These are phyloP conservation scores for Myriangium duriaei DNA, from an alignment of 2,329 filamentous ascomycete genomes.

Conservation along the genomic window DNA sequence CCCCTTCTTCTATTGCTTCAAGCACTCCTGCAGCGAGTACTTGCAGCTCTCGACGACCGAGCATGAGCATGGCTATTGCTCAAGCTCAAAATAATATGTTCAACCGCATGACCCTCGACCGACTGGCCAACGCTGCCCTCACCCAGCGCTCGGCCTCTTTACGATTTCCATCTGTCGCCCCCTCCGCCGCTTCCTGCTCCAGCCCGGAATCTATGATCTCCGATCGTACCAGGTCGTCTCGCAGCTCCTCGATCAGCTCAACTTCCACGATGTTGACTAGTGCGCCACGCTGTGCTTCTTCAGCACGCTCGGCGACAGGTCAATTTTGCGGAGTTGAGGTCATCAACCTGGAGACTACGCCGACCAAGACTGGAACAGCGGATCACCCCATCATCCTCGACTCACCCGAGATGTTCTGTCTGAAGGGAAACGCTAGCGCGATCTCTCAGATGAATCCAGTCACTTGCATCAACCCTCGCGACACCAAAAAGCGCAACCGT, in stretches of 20 bases:
- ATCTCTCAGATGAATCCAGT: conserved; percentile 1
- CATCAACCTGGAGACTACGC: conserved; percentile 13
- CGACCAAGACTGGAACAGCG: conserved; percentile 16
- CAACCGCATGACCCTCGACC: conserved; percentile 43
- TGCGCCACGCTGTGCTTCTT: conserved; percentile 36
- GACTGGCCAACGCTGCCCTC: conserved; percentile 30
- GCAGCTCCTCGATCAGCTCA: conserved; percentile 43
- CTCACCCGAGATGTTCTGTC: conserved; percentile 17
- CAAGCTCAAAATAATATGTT: conserved; percentile 42
- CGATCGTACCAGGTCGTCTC: conserved; percentile 43
- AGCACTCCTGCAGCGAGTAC: conserved; percentile 51
- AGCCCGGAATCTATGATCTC: conserved; percentile 53
- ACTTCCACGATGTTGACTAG: conserved; percentile 33
- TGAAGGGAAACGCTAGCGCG: conserved; percentile 1
- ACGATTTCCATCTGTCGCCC: conserved; percentile 23
- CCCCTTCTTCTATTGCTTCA: conserved; percentile 41
- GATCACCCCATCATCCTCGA: conserved; percentile 21
- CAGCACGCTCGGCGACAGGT: conserved; percentile 41
- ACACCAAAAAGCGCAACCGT: conserved; percentile 21
- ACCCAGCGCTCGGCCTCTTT: conserved; percentile 35
- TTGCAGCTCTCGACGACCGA: conserved; percentile 39
- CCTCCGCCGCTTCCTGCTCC: conserved; percentile 34
- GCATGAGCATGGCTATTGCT: conserved; percentile 47
- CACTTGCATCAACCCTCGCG: conserved; percentile 8
- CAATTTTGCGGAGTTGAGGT: conserved; percentile 34